phyloP scores from a whole-genome alignment of 257 asterid species.

The Avicennia marina region DNA sequence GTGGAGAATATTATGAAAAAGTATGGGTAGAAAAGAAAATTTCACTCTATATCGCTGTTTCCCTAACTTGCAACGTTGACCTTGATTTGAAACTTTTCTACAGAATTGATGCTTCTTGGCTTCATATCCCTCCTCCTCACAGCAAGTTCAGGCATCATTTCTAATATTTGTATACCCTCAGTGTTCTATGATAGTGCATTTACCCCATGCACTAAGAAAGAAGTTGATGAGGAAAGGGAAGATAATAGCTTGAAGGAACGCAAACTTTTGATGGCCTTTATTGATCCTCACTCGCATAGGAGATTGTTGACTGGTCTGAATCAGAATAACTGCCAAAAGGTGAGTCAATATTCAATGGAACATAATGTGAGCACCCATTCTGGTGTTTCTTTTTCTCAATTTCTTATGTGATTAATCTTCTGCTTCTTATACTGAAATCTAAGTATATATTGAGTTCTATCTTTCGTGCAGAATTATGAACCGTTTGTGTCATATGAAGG shows the following conservation, averaged over 20 bases:
- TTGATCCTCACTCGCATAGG: constrained; percentile 36
- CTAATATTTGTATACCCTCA: constrained; percentile 83
- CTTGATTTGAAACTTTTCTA: constrained; percentile 11
- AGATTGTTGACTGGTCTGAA: constrained; percentile 61
- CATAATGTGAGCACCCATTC: not conserved
- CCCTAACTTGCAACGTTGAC: not conserved
- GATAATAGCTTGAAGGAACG: constrained; percentile 37
- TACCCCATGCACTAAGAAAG: constrained; percentile 74
- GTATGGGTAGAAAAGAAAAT: too few relatives aligned
- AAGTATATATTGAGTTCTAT: not conserved
- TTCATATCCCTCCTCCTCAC: constrained; percentile 94
- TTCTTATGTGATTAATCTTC: constrained; percentile 1
- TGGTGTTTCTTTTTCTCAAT: not conserved
- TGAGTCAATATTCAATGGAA: constrained; percentile 17
- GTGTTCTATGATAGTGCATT: constrained; percentile 63
- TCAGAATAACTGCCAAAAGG: constrained; percentile 55
- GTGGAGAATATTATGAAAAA: too few relatives aligned
- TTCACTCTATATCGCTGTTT: not conserved
- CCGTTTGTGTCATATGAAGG: constrained; percentile 98
- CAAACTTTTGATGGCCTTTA: constrained; percentile 48
- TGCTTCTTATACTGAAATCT: constrained; percentile 1
- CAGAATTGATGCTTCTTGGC: constrained; percentile 99
- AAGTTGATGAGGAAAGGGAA: constrained; percentile 50
- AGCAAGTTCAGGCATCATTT: constrained; percentile 84
- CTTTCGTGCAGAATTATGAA: constrained; percentile 58